These are phyloP conservation scores for Nymphaea colorata DNA, from an alignment of 164 flowering plant species.

Conservation along the genomic window DNA sequence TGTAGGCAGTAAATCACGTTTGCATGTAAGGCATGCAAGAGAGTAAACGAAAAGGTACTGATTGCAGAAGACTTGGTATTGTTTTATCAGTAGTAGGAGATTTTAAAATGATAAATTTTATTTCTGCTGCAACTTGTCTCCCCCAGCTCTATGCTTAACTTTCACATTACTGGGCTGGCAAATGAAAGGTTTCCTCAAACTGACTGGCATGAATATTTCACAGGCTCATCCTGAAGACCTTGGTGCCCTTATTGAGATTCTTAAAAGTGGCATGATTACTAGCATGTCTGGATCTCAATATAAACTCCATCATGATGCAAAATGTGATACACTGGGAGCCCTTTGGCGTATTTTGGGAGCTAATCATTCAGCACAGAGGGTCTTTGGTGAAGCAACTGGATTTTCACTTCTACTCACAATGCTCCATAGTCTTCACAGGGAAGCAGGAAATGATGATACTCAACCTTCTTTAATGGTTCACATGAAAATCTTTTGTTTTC, in stretches of 20 bases:
- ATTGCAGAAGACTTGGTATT: too few relatives aligned
- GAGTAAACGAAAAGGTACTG: too few relatives aligned
- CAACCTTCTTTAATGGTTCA: constrained; percentile 30
- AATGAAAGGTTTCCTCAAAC: not conserved
- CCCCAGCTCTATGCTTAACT: not conserved
- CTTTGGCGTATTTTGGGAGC: constrained; percentile 88
- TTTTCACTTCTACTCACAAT: constrained; percentile 85
- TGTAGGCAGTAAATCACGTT: too few relatives aligned
- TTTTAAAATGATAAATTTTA: too few relatives aligned
- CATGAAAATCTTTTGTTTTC: constrained; percentile 59
- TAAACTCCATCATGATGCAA: constrained; percentile 72
- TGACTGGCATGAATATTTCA: constrained; percentile 4
- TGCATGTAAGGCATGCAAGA: too few relatives aligned
- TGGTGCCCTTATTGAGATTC: constrained; percentile 72
- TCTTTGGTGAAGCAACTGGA: constrained; percentile 98
- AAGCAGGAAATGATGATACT: constrained; percentile 29
- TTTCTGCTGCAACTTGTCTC: too few relatives aligned
- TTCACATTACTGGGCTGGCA: not conserved
- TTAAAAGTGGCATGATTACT: constrained; percentile 95
- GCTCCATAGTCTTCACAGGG: constrained; percentile 75
- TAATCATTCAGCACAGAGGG: constrained; percentile 72
- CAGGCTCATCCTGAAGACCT: constrained; percentile 95
- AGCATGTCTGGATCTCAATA: constrained; percentile 80
- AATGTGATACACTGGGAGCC: constrained; percentile 84
- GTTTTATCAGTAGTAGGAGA: too few relatives aligned